Base-by-base conservation (phyloP, 164 flowering plant species). In the Tinospora cordifolia region DNA sequence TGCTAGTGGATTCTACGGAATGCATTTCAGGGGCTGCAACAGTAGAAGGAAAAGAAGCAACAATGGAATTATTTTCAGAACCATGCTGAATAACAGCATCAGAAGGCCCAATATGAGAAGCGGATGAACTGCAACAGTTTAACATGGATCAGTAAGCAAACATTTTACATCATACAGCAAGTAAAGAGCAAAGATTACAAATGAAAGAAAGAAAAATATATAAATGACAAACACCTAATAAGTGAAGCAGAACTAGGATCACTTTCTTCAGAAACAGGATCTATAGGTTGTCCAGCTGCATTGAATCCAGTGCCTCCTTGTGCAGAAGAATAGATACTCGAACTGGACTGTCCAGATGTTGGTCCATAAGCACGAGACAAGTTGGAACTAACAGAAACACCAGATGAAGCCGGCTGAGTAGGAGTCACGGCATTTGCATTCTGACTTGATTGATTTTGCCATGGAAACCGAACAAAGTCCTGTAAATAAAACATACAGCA, bases 391-490 rank as follows among this genome's bases (percentile, higher is more conserved):
- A 62, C 72, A 72, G 82, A 76, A 75, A 81, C 81, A 41, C 76
- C 81, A 72, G 91, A 75, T 63, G 87, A 68, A 65, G 81, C 77
- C 65, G 88, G 73, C 64, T 82, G 74, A 70, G 84, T 86, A 77
- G 84, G 75, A 67, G 91, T 76, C 62, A 75, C 7, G 40, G 86
- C 74, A 78, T 79, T 84, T 71, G 93, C 79, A 72, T 76, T 83
- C 78, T 86, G 93, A 72, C 77, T 81, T 63, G 98, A 77, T 70
- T 90, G 95, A 77, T 87, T 92, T 83, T 92, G 96, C 96, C 90
- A 89, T 21, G 99, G 97, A 75, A 88, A 83, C 71, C 93, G 80
- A 73, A 86, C 92, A 84, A 95, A 95, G 79, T 91, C 99, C 99
- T 95, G 73, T 57, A 59, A 21, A n/a, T 9, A 0, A 14, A 44